Conservation (phyloP, 225 moss, liverwort and hornwort genomes). For the Physcomitrium patens region DNA sequence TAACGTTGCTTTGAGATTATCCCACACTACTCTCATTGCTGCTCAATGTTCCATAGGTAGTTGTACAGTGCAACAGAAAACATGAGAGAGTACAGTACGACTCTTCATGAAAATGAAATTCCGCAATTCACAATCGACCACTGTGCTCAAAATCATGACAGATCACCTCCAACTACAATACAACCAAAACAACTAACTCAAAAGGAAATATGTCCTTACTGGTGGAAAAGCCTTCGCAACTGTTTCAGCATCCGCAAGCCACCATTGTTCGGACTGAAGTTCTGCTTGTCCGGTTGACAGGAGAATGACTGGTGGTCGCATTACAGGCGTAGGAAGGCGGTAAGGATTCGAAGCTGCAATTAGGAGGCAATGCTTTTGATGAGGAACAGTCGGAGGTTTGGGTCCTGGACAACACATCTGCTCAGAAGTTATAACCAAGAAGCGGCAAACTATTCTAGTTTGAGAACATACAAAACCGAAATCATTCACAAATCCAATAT, state of each 20-base stretch:
- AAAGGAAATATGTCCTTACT: conserved; percentile 27
- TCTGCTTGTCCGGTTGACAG: conserved; percentile 56
- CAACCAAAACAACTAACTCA: conserved; percentile 18
- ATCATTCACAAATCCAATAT: background rate
- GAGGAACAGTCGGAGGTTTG: conserved; percentile 57
- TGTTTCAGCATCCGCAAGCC: conserved; percentile 91
- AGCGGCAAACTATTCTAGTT: conserved; percentile 19
- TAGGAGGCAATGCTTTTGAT: conserved; percentile 86
- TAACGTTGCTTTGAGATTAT: too few relatives aligned
- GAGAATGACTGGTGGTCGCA: conserved; percentile 62
- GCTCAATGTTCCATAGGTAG: background rate
- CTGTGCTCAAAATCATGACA: background rate
- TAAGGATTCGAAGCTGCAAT: conserved; percentile 87
- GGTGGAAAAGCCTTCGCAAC: conserved; percentile 77
- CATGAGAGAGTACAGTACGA: background rate
- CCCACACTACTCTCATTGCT: too few relatives aligned
- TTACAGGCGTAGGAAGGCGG: conserved; percentile 69
- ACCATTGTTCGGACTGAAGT: conserved; percentile 75
- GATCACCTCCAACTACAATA: conserved; percentile 17
- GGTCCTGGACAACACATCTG: conserved; percentile 98
- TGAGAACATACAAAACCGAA: conserved; percentile 3
- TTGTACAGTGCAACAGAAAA: conserved; percentile 18
- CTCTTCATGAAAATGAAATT: background rate
- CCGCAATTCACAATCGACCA: conserved; percentile 8
- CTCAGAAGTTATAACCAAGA: conserved; percentile 36